A percentile compares a stretch with the other conserved stretches of the same genome.
phyloP scores from a whole-genome alignment of 352 stramenopile genomes.

The Phytophthora pisi region DNA sequence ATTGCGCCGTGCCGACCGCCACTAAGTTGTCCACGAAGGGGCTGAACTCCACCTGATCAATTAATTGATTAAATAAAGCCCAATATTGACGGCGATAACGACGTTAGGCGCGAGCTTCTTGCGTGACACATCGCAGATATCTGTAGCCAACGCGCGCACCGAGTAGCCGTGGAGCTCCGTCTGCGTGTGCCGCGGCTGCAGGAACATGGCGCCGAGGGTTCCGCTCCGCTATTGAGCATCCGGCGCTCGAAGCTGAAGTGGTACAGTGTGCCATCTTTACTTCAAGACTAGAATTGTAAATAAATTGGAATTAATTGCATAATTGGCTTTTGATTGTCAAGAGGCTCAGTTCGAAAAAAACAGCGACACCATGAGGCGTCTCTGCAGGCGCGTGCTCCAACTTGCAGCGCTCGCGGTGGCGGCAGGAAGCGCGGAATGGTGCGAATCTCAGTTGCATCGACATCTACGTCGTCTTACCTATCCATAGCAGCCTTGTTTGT shows the following conservation, averaged over 20 bases:
- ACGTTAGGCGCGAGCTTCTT: not conserved
- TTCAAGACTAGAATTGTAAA: conserved; percentile 27
- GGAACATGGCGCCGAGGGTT: conserved; percentile 52
- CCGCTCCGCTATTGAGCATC: conserved; percentile 1
- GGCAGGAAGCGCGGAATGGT: conserved; percentile 15
- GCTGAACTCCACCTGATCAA: conserved; percentile 88
- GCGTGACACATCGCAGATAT: not conserved
- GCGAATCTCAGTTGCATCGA: not conserved
- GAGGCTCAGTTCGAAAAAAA: conserved; percentile 26
- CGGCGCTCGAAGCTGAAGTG: conserved; percentile 2
- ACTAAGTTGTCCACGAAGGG: conserved; percentile 89
- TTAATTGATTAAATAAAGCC: not conserved
- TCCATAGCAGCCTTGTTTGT: conserved; percentile 1
- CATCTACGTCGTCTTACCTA: conserved; percentile 3
- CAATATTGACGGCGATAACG: not conserved
- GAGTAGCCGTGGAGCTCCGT: conserved; percentile 77
- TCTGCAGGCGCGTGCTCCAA: conserved; percentile 3
- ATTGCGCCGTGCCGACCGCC: conserved; percentile 89
- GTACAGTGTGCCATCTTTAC: conserved; percentile 16
- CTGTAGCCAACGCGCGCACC: conserved; percentile 26
- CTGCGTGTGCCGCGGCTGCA: conserved; percentile 62
- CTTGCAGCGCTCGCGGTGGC: conserved; percentile 19
- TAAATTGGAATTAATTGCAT: conserved; percentile 4
- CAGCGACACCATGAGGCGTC: conserved; percentile 16
- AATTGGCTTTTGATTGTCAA: conserved; percentile 1